These are phyloP conservation scores for Botrytis cinerea DNA, from an alignment of 2,329 filamentous ascomycete genomes.

Conservation along the genomic window DNA sequence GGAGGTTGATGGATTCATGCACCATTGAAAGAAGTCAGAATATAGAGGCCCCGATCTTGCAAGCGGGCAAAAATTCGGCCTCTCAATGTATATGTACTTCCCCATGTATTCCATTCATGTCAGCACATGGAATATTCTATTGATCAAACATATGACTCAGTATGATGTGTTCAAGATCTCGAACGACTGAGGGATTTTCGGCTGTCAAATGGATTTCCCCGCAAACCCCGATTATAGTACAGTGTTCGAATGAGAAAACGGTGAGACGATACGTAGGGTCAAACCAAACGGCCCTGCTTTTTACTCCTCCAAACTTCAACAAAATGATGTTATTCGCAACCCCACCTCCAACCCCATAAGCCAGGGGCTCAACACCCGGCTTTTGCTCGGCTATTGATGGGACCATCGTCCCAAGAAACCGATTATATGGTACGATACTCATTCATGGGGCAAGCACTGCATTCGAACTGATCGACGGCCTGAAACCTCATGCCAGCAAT, in stretches of 20 bases:
- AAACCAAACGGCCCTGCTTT: neutral
- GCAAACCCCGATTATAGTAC: neutral
- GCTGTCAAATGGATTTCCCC: neutral
- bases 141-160: neutral
- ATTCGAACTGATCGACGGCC: neutral
- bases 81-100: neutral
- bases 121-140: neutral
- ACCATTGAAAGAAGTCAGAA: too few species aligned
- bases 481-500: neutral
- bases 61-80: too few species aligned
- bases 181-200: neutral
- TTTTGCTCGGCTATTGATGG: neutral
- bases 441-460: neutral
- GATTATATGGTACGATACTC: neutral
- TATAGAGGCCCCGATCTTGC: too few species aligned
- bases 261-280: neutral
- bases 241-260: neutral
- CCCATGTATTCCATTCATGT: neutral
- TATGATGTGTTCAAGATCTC: neutral
- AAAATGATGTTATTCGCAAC: neutral
- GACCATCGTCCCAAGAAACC: neutral
- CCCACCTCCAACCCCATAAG: neutral
- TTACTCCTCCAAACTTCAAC: neutral
- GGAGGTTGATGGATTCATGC: neutral
- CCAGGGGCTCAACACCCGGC: neutral